Evolutionary conservation across 2,329 filamentous ascomycete genomes (phyloP).

Genomic region (Aureobasidium sp.): DNA sequence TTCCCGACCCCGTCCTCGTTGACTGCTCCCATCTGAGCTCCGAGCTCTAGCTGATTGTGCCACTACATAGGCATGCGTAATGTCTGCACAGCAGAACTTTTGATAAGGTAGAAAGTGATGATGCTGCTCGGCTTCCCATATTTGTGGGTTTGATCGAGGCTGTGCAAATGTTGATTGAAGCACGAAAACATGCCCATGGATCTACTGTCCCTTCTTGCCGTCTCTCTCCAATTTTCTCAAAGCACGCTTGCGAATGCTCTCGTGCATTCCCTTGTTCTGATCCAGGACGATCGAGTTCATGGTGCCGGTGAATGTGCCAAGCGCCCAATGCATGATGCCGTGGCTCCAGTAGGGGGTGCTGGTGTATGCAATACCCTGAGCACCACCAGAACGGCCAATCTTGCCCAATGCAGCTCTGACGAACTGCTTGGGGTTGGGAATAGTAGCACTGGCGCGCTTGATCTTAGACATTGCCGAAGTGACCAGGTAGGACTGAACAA

Average conservation of each 20-base stretch:
- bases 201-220: slow-evolving; percentile 52
- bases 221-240: slow-evolving; percentile 78
- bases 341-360: slow-evolving; percentile 94
- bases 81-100: not conserved
- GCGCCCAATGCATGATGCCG: slow-evolving; percentile 75
- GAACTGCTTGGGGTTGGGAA: slow-evolving; percentile 76
- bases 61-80: not conserved
- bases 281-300: slow-evolving; percentile 50
- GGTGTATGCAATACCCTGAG: slow-evolving; percentile 70
- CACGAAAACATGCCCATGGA: not conserved
- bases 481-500: slow-evolving; percentile 86
- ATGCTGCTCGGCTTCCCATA: not conserved
- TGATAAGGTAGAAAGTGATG: not conserved
- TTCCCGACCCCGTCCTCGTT: not conserved
- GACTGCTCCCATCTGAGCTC: not conserved
- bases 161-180: not conserved
- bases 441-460: slow-evolving; percentile 63
- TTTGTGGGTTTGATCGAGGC: not conserved
- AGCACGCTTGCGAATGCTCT: slow-evolving; percentile 72
- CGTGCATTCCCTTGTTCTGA: slow-evolving; percentile 64
- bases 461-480: slow-evolving; percentile 98
- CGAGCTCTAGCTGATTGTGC: not conserved
- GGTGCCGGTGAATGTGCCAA: slow-evolving; percentile 53
- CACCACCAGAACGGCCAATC: slow-evolving; percentile 68
- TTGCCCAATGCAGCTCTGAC: slow-evolving; percentile 71